phyloP scores from a whole-genome alignment of 768 basidiomycete species.

The Roridomyces roridus region DNA sequence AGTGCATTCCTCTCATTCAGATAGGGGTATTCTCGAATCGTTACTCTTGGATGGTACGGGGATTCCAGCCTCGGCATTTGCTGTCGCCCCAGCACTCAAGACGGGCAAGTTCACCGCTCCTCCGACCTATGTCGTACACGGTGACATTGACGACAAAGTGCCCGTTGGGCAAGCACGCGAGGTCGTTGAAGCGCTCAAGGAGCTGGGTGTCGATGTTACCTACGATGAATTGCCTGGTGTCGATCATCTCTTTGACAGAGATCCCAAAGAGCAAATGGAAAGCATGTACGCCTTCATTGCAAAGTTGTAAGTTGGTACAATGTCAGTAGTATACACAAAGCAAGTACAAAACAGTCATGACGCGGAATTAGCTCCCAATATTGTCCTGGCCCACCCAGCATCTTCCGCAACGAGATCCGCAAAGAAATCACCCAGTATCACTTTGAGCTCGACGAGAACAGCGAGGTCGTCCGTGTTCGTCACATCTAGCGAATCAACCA shows the following conservation, averaged over 20 bases:
- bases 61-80: slow-evolving; percentile 36
- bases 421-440: slow-evolving; percentile 68
- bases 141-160: slow-evolving; percentile 42
- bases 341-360: slow-evolving; percentile 4
- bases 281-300: slow-evolving; percentile 40
- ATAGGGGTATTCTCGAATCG: slow-evolving; percentile 35
- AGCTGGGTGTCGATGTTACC: slow-evolving; percentile 26
- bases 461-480: slow-evolving; percentile 53
- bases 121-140: slow-evolving; percentile 43
- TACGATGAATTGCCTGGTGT: slow-evolving; percentile 41
- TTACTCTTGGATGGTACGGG: slow-evolving; percentile 39
- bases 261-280: slow-evolving; percentile 38
- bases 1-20: background rate
- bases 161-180: slow-evolving; percentile 39
- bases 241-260: slow-evolving; percentile 42
- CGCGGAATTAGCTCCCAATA: slow-evolving; percentile 42
- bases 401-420: slow-evolving; percentile 62
- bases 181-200: slow-evolving; percentile 37
- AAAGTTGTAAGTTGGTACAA: slow-evolving; percentile 1
- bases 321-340: background rate
- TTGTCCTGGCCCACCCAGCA: slow-evolving; percentile 67
- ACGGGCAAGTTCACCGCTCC: slow-evolving; percentile 31
- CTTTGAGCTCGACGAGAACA: slow-evolving; percentile 52
- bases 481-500: slow-evolving; percentile 62
- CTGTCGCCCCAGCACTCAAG: slow-evolving; percentile 35